Base-by-base conservation (phyloP, 768 basidiomycete genomes). In the Leccinum truebloodii region DNA sequence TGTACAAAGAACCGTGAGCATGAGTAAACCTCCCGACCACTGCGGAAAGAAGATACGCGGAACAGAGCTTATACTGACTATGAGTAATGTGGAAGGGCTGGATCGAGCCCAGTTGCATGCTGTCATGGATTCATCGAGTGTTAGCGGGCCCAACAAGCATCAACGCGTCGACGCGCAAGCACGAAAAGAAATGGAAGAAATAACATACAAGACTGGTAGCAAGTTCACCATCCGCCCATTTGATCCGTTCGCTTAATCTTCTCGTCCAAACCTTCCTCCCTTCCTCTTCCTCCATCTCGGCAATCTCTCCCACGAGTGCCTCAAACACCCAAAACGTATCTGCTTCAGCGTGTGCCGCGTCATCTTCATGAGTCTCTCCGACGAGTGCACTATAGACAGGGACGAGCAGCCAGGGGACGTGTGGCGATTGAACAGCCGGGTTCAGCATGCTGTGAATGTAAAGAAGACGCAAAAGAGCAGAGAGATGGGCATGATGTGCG, bases 291-390 rank as follows among this genome's bases (percentile, higher is more conserved):
- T 87, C 86, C n/a, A 93, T 70, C 54, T 90, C 90, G 1, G 83
- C 78, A 53, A 92, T 83, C 67, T 92, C 90, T 28, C 86, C 84
- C 0, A 91, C 76, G 65, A 92, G 78, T 0, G 85, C 81, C 70
- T 92, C 89, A 58, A 92, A 88, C 5, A 92, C 67, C 91, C 90
- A 93, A 70, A 93, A 93, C 0, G 87, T 81, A 66, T 93, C 91
- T 2, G 91, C 90, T 71, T 93, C 91, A 5, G 81, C 81, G 69
- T 92, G 89, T 0, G 82, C 79, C 10, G 82, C 70, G 48, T 89
- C 87, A 57, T 83, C 81, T 0, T 80, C 72, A 18, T 89, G 82
- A 1, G 85, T 77, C 67, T 92, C 90, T 67, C 84, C 81, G 18
- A 77, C 73, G 53, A 91, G 75, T 0, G 82, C 83, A 8, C 81